A percentile compares a stretch with the other conserved stretches of the same genome.
phyloP scores from a whole-genome alignment of 2,329 filamentous ascomycete genomes.

The Scedosporium minutisporum region DNA sequence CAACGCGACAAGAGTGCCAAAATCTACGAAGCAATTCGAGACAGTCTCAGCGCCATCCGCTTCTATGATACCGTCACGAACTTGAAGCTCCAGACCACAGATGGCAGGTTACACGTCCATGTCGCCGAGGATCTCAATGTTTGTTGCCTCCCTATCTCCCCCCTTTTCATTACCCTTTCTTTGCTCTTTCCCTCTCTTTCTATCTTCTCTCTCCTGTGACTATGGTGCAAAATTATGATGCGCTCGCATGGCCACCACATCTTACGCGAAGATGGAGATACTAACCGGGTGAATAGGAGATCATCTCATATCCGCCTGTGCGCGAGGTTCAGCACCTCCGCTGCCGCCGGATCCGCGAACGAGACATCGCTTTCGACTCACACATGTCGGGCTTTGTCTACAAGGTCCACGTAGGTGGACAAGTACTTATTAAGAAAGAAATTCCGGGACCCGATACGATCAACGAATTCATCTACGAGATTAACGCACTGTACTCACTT shows the following conservation, averaged over 20 bases:
- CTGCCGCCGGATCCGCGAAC: constrained; percentile 58
- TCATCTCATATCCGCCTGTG: constrained; percentile 72
- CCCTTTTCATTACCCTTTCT: background rate
- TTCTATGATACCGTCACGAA: constrained; percentile 97
- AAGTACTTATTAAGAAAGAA: constrained; percentile 87
- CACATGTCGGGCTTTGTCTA: constrained; percentile 98
- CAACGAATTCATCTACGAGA: constrained; percentile 94
- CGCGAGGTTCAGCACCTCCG: constrained; percentile 65
- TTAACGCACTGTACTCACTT: constrained; percentile 82
- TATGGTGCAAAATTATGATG: background rate
- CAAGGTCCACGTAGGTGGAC: constrained; percentile 64
- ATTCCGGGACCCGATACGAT: constrained; percentile 92
- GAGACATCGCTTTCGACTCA: constrained; percentile 71
- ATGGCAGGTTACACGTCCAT: constrained; percentile 85
- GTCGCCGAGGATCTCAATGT: constrained; percentile 92
- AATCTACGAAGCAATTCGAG: constrained; percentile 90
- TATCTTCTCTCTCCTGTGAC: background rate
- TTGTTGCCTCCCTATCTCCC: constrained; percentile 18
- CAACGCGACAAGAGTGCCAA: constrained; percentile 87
- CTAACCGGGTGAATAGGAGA: constrained; percentile 45
- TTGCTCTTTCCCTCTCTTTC: background rate
- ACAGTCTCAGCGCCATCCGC: constrained; percentile 84
- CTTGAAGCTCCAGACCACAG: constrained; percentile 80
- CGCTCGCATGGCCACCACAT: too few species aligned
- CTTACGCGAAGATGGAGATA: background rate